Evolutionary conservation across 805 yeast genomes (phyloP), one percentile per base, ranked within the genome.

Genomic region (Pichia kluyveri): DNA sequence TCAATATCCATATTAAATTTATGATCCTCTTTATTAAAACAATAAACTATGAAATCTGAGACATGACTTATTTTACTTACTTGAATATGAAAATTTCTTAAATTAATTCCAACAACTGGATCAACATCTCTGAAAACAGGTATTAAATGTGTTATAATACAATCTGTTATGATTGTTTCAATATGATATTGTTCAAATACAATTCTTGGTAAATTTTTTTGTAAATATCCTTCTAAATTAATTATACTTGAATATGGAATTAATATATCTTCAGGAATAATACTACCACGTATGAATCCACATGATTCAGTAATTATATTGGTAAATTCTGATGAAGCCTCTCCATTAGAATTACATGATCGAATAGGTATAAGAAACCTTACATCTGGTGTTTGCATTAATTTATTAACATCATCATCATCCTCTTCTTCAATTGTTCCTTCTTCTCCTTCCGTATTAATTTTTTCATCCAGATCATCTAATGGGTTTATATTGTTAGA

Each of bases 11-110:
- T 43, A 34, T 59, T 56, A 11, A 41, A 51, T n/a, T 54, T 59
- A 54, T 70, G 72, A 44, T 65, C 67, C 3, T 66, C 63, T 18
- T 41, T 26, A 51, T 75, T 70, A 51, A 80, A 71, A 53, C 88
- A 77, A 61, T 89, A 91, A n/a, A 90, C 77, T 7, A 87, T 68
- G 44, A 88, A 76, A 59, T 86, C 95, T 0, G 93, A 74, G 10
- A 88, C 70, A 28, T 79, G 70, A 34, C 93, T 84, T 51, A 83
- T 69, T 60, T 88, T 89, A n/a, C 88, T 75, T 18, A 81, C 84
- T 65, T 91, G 98, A 48, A 85, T 79, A 59, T 86, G 88, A 63
- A 89, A 90, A 60, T 90, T 86, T 53, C 97, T 74, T 47, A 89
- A 72, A 4, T 87, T 79, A 7, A 86, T 80, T 5, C 95, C 93